Evolutionary conservation across 2,329 filamentous ascomycete genomes (phyloP), one percentile per base, ranked within the genome.

Genomic region (Penicillium decumbens): DNA sequence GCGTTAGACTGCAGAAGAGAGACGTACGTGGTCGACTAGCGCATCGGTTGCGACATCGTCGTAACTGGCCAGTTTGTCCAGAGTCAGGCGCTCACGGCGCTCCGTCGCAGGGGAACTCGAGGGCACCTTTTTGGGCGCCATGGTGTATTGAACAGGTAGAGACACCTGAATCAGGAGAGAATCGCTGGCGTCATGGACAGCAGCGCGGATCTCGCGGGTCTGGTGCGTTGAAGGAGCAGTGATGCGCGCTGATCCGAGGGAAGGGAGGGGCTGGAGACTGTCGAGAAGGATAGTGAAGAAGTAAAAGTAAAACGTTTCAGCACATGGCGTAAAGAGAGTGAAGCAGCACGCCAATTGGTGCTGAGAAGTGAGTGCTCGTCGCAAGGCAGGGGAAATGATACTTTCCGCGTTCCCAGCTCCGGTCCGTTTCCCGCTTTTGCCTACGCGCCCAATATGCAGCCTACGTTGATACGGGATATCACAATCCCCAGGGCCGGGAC

Each of bases 1-100:
- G 10, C 15, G 18, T 45, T 12, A 28, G 27, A 56, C 25, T 42
- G 50, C 37, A 32, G 37, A 39, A 41, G 49, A 35, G 47, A 51
- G 37, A 80, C 87, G 73, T 80, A 96, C 92, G 75, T 92, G 89
- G 72, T 98, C 93, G 53, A 98, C 85, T 45, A 98, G 83, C 59
- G 89, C 88, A 79, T 98, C 93, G 6, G 93, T 98, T 55, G 95
- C 78, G 57, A 97, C 85, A 72, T 98, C 93, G 74, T 98, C 93
- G 75, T 97, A 97, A 43, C 87, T 86, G 28, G 90, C 87, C 63
- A 98, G 76, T 77, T 95, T 91, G 53, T 85, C 84, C 61, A 97
- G 78, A 6, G 90, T 95, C 62, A 98, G 78, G 54, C 83, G 82
- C 66, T 87, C 83, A 74, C 86, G 81, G 53, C 65, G 66, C 45